These are phyloP conservation scores for Adansonia gregorii DNA, from an alignment of 441 rosid genomes.

Conservation along the genomic window DNA sequence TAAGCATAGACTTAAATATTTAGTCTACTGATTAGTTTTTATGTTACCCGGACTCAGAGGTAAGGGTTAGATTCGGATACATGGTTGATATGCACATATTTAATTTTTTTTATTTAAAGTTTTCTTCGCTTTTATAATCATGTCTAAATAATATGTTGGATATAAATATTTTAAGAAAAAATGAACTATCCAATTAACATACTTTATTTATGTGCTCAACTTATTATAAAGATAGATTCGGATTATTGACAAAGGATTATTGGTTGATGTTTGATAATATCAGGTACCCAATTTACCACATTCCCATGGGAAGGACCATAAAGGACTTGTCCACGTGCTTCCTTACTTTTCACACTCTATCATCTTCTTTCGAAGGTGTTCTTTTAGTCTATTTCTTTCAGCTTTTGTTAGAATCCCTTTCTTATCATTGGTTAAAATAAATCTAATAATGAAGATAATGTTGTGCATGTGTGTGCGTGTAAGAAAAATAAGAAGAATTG, in stretches of 20 bases:
- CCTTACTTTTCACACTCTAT: conserved; percentile 92
- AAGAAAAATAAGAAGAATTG: not conserved
- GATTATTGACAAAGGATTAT: not conserved
- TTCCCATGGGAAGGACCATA: conserved; percentile 96
- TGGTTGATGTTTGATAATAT: conserved; percentile 26
- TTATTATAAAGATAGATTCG: not conserved
- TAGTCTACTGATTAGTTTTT: not conserved
- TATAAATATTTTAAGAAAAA: not conserved
- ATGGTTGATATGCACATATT: not conserved
- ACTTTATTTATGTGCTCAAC: too few relatives aligned
- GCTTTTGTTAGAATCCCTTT: not conserved
- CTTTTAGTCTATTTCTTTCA: not conserved
- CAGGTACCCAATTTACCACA: conserved; percentile 96
- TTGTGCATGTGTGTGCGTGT: not conserved
- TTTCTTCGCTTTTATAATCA: too few relatives aligned
- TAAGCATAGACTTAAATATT: not conserved
- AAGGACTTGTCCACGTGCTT: conserved; percentile 93
- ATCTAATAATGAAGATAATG: too few relatives aligned
- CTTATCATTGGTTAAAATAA: not conserved
- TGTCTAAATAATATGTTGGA: too few relatives aligned
- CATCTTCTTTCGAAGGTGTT: conserved; percentile 91
- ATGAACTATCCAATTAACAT: too few relatives aligned
- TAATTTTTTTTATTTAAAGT: too few relatives aligned
- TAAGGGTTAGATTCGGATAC: too few relatives aligned
- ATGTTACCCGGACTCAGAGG: not conserved